phyloP scores from a whole-genome alignment of 306 rosid species.

The Trifolium pratense region DNA sequence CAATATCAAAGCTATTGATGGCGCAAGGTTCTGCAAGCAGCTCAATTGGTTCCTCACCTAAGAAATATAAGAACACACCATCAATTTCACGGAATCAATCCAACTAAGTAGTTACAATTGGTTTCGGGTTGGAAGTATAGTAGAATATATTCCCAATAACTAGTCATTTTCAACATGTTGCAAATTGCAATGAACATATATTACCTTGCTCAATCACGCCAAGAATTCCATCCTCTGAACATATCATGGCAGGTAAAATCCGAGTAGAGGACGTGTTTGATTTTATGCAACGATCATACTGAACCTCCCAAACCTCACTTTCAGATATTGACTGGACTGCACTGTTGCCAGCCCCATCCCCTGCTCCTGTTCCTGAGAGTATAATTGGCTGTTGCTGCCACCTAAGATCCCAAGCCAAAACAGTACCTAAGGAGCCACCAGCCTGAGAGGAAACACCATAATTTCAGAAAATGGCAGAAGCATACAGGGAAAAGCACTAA shows the following conservation, averaged over 20 bases:
- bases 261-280: slow-evolving; percentile 70
- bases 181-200: slow-evolving; percentile 13
- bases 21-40: slow-evolving; percentile 93
- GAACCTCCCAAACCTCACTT: slow-evolving; percentile 99
- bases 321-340: slow-evolving; percentile 60
- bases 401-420: slow-evolving; percentile 97
- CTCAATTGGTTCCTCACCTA: slow-evolving; percentile 80
- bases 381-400: slow-evolving; percentile 82
- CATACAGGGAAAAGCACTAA: slow-evolving; percentile 22
- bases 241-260: slow-evolving; percentile 81
- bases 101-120: too few relatives aligned
- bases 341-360: slow-evolving; percentile 51
- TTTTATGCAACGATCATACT: slow-evolving; percentile 69
- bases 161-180: slow-evolving; percentile 27
- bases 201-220: slow-evolving; percentile 83
- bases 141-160: slow-evolving; percentile 14
- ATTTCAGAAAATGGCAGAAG: slow-evolving; percentile 29
- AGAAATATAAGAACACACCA: slow-evolving; percentile 22
- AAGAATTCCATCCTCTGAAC: slow-evolving; percentile 95
- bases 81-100: neutral
- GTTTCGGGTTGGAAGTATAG: too few relatives aligned
- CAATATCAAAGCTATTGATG: slow-evolving; percentile 91
- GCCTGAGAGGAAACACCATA: slow-evolving; percentile 55
- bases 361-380: slow-evolving; percentile 75
- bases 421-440: slow-evolving; percentile 89